Percentiles rank a stretch among this genome's conserved stretches.
Conservation (phyloP, 768 basidiomycete genomes). For the Hydnomerulius pinastri region DNA sequence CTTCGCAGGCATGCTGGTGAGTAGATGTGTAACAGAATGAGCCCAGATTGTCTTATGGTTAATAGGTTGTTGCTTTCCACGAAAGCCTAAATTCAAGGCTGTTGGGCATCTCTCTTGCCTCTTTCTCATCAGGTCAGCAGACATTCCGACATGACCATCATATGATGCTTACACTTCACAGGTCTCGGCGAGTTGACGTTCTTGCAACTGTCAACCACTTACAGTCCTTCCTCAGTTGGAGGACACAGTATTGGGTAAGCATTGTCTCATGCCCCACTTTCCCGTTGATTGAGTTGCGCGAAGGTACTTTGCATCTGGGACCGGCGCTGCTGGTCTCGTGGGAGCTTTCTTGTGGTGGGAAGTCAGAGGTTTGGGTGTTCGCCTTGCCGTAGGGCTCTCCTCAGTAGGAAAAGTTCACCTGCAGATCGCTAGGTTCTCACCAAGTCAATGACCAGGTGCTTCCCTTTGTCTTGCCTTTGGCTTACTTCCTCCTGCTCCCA, state of each 20-base stretch:
- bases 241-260: conserved; percentile 81
- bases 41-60: background rate
- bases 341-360: conserved; percentile 97
- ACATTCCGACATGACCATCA: background rate
- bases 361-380: conserved; percentile 81
- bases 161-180: conserved; percentile 28
- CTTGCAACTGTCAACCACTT: conserved; percentile 88
- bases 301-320: conserved; percentile 92
- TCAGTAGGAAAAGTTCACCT: conserved; percentile 51
- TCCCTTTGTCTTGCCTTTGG: conserved; percentile 76
- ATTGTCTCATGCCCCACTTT: background rate
- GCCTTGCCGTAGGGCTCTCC: conserved; percentile 78
- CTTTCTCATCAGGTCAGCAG: conserved; percentile 76
- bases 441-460: conserved; percentile 54
- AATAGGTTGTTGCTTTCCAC: conserved; percentile 76
- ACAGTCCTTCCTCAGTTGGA: conserved; percentile 64
- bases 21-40: conserved; percentile 27
- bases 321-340: conserved; percentile 90
- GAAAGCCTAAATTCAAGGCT: conserved; percentile 67
- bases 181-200: conserved; percentile 95
- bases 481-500: conserved; percentile 81
- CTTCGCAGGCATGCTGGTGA: conserved; percentile 84
- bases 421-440: background rate
- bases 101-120: conserved; percentile 79
- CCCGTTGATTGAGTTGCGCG: background rate